Percentiles rank a stretch among this genome's conserved stretches.
Evolutionary conservation across 2,329 filamentous ascomycete species (phyloP).

Genomic region (Fusarium papillatum): DNA sequence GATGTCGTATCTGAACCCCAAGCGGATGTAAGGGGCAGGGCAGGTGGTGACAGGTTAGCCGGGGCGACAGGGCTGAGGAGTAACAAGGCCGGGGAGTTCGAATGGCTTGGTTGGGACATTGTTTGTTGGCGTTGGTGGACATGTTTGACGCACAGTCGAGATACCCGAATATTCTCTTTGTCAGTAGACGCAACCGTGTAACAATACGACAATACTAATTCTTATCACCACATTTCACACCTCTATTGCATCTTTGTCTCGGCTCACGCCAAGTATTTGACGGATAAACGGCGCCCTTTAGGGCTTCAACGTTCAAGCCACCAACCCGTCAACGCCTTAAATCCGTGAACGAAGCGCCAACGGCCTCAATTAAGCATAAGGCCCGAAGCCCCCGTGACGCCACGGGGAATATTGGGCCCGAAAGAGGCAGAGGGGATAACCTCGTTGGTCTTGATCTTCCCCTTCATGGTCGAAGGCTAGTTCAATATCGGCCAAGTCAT

Average conservation of each 20-base stretch:
- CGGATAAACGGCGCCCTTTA: neutral
- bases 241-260: neutral
- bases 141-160: neutral
- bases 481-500: neutral
- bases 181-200: neutral
- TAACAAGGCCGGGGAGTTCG: neutral
- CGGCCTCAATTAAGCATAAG: neutral
- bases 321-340: neutral
- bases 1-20: conserved; percentile 53
- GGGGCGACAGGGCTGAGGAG: neutral
- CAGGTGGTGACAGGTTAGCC: too few relatives aligned
- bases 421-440: neutral
- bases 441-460: neutral
- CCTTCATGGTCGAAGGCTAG: neutral
- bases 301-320: neutral
- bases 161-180: neutral
- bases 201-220: neutral
- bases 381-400: neutral
- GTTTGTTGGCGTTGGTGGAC: neutral
- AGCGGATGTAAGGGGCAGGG: conserved; percentile 39
- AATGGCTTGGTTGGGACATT: neutral
- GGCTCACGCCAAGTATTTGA: neutral
- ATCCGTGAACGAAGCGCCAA: neutral
- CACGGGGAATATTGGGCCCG: neutral
- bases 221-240: neutral